These are phyloP conservation scores for Solanum lignicaule DNA, from an alignment of 257 asterid genomes.

Conservation along the genomic window DNA sequence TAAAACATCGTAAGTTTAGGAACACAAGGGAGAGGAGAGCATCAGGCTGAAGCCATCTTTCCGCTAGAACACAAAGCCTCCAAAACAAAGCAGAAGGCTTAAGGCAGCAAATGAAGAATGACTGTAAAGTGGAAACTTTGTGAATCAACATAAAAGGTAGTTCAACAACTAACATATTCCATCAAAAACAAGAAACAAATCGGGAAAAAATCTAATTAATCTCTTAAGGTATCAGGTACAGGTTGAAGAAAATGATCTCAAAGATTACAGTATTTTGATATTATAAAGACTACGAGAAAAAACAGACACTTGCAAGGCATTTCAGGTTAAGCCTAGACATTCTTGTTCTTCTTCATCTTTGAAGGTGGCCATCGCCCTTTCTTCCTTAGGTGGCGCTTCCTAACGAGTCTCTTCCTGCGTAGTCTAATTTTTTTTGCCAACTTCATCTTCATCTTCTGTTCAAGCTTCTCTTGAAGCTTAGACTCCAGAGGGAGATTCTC, in stretches of 20 bases:
- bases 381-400: conserved; percentile 91
- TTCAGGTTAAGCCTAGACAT: conserved; percentile 35
- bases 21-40: neutral
- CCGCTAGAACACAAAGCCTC: neutral
- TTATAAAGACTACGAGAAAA: neutral
- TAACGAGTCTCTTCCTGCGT: conserved; percentile 73
- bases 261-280: neutral
- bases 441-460: conserved; percentile 70
- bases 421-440: conserved; percentile 82
- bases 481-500: conserved; percentile 65
- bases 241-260: neutral
- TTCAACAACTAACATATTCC: neutral
- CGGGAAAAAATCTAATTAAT: neutral
- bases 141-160: neutral
- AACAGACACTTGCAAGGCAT: conserved; percentile 25
- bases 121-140: neutral
- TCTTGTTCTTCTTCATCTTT: conserved; percentile 86
- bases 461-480: conserved; percentile 50
- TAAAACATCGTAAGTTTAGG: neutral
- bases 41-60: neutral
- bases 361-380: conserved; percentile 98
- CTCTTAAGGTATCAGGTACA: neutral
- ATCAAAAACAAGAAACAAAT: neutral
- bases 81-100: neutral
- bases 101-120: neutral